phyloP scores from a whole-genome alignment of 768 basidiomycete species.

The Tylopilus rubrobrunneus region DNA sequence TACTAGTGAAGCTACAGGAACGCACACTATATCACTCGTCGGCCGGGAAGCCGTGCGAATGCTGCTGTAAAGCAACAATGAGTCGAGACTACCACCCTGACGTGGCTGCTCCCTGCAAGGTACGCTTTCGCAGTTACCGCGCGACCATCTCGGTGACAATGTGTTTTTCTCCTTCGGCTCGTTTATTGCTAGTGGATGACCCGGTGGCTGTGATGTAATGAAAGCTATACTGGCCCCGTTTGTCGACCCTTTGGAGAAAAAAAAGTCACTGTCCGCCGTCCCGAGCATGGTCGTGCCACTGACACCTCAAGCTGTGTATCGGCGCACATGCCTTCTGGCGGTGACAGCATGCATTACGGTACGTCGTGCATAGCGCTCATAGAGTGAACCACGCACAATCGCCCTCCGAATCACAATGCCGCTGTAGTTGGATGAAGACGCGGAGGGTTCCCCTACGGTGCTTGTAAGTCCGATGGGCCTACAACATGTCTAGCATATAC shows the following conservation, averaged over 20 bases:
- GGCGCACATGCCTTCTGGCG: neutral
- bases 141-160: neutral
- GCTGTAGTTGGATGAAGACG: no score
- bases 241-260: neutral
- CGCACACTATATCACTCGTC: neutral
- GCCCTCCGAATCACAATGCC: no score
- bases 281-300: no score
- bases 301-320: neutral
- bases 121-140: neutral
- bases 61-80: neutral
- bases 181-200: neutral
- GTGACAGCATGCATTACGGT: neutral
- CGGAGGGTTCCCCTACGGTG: no score
- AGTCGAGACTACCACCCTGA: neutral
- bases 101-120: neutral
- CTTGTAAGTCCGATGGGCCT: no score
- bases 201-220: neutral
- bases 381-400: neutral
- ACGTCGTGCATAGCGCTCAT: neutral
- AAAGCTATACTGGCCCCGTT: neutral
- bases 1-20: neutral
- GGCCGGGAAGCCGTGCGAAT: neutral
- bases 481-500: no score
- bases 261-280: neutral
- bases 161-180: neutral